These are phyloP conservation scores for Cryptococcus floricola DNA, from an alignment of 1,284 basidiomycete genomes.

Conservation along the genomic window DNA sequence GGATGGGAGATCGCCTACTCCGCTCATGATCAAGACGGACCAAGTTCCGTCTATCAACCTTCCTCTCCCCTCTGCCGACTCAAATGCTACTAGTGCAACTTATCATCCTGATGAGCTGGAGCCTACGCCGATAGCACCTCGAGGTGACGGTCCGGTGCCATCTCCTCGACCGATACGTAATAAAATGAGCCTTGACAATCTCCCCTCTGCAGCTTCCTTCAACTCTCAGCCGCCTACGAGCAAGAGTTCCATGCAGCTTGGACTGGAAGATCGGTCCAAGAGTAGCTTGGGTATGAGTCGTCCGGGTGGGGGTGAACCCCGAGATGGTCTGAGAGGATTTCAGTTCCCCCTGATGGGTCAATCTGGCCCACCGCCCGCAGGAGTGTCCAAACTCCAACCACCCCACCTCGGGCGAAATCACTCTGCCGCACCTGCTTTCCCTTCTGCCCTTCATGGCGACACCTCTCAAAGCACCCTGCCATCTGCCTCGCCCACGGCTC, in stretches of 20 bases:
- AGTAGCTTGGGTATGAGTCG: conserved; percentile 15
- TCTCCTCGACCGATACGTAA: conserved; percentile 10
- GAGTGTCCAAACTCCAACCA: conserved; percentile 6
- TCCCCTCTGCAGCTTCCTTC: conserved; percentile 29
- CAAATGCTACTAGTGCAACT: conserved; percentile 3
- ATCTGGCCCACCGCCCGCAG: not conserved
- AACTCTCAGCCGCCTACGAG: conserved; percentile 16
- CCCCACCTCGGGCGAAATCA: conserved; percentile 22
- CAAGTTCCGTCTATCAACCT: not conserved
- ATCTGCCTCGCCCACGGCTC: not conserved
- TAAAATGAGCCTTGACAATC: conserved; percentile 29
- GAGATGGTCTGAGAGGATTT: conserved; percentile 41
- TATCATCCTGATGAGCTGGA: conserved; percentile 10
- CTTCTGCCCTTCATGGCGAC: conserved; percentile 9
- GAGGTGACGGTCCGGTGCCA: conserved; percentile 5
- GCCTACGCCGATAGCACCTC: conserved; percentile 24
- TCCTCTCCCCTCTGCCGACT: not conserved
- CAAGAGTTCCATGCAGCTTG: not conserved
- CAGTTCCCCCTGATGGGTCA: conserved; percentile 41
- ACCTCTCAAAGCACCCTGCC: not conserved
- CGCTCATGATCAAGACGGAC: conserved; percentile 8
- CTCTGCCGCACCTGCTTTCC: conserved; percentile 23
- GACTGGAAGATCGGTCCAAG: conserved; percentile 9
- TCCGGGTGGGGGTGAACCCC: conserved; percentile 26
- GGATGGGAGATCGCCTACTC: conserved; percentile 10